Conservation (phyloP, 163 green algal species). For the Scenedesmus sp. region DNA sequence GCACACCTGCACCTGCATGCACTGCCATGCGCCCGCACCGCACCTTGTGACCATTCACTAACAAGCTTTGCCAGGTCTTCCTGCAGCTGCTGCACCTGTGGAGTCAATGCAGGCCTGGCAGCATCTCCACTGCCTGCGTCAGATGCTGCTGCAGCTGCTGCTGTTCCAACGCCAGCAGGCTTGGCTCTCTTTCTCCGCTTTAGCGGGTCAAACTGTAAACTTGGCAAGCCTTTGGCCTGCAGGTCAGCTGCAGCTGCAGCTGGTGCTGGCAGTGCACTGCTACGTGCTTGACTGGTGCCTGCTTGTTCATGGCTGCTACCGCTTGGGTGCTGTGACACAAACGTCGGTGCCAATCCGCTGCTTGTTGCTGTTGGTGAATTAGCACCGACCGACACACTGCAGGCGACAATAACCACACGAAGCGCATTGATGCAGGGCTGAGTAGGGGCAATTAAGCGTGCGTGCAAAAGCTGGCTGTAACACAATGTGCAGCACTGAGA, state of each 20-base stretch:
- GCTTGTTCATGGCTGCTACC: neutral
- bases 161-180: neutral
- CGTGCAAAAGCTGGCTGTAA: neutral
- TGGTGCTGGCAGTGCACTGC: conserved; percentile 4
- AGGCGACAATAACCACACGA: neutral
- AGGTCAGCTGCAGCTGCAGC: neutral
- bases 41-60: conserved; percentile 51
- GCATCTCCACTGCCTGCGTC: neutral
- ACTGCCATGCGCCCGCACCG: neutral
- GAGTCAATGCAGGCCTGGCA: conserved; percentile 5
- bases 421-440: neutral
- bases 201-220: conserved; percentile 44
- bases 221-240: neutral
- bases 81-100: conserved; percentile 60
- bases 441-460: too few species aligned
- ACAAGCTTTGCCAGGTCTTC: conserved; percentile 67
- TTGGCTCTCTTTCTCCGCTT: conserved; percentile 17
- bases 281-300: neutral
- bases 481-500: neutral
- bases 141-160: neutral
- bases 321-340: neutral
- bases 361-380: neutral
- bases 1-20: too few species aligned
- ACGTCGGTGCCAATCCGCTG: neutral
- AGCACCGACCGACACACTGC: neutral